Conservation (phyloP, 805 yeast species). For the Dipodascus geniculatus region DNA sequence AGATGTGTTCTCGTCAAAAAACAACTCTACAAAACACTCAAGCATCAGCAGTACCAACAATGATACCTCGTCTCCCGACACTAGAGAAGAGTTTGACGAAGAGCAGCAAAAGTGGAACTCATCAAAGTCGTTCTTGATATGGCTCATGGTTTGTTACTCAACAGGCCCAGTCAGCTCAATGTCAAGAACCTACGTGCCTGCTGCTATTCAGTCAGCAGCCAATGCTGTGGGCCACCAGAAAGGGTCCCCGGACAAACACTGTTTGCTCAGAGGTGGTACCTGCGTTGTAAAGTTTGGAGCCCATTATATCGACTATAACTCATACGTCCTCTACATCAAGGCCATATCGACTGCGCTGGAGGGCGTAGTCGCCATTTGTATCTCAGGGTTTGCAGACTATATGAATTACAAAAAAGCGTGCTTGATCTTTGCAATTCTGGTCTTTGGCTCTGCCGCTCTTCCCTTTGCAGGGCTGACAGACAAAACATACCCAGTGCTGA, state of each 20-base stretch:
- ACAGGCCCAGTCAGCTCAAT: not conserved
- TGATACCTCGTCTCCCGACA: too few relatives aligned
- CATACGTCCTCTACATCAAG: not conserved
- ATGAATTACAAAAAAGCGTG: not conserved
- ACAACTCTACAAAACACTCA: too few relatives aligned
- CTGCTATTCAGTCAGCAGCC: not conserved
- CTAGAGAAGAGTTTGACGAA: not conserved
- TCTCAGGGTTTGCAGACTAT: not conserved
- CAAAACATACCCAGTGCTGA: not conserved
- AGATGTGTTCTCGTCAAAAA: too few relatives aligned
- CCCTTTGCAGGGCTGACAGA: not conserved
- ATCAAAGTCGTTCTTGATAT: not conserved
- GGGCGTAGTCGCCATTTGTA: not conserved
- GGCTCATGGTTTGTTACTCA: not conserved
- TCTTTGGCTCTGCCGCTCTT: not conserved
- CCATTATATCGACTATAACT: not conserved
- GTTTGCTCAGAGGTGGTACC: not conserved
- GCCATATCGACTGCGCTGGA: not conserved
- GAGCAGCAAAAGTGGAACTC: not conserved
- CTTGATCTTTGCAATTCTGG: not conserved
- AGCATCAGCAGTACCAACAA: too few relatives aligned
- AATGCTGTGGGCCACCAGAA: not conserved
- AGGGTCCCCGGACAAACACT: not conserved
- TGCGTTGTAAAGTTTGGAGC: not conserved
- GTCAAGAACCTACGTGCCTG: not conserved